Evolutionary conservation across 208 protist genomes (phyloP).

Genomic region (Phytomonas serpens): DNA sequence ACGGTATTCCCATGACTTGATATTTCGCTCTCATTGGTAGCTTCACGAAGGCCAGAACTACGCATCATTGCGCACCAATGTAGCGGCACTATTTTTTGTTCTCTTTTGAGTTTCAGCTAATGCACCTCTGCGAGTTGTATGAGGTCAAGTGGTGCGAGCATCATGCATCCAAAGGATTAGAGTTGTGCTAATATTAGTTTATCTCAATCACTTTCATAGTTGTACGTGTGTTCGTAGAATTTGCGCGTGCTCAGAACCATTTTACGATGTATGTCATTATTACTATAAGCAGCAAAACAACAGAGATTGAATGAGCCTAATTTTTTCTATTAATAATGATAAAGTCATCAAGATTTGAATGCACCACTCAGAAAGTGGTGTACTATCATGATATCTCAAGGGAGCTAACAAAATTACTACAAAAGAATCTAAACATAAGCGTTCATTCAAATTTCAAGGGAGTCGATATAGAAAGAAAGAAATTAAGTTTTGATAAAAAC

Average conservation of each 20-base stretch:
- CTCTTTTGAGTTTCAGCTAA: background rate
- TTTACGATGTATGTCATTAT: background rate
- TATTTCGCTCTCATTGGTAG: background rate
- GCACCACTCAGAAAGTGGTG: background rate
- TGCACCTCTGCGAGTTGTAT: background rate
- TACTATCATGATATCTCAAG: slow-evolving; percentile 1
- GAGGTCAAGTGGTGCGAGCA: background rate
- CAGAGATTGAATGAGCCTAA: background rate
- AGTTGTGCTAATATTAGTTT: background rate
- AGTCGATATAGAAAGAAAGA: background rate
- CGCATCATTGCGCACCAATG: background rate
- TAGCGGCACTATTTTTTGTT: background rate
- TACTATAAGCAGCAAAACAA: background rate
- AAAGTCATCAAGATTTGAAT: background rate
- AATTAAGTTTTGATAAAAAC: background rate
- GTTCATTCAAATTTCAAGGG: background rate
- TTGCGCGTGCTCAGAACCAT: background rate
- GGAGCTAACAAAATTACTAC: slow-evolving; percentile 7
- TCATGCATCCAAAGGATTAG: background rate
- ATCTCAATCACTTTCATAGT: background rate
- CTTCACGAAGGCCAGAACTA: background rate
- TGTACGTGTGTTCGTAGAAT: background rate
- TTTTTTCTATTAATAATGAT: background rate
- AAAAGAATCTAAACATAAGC: slow-evolving; percentile 5
- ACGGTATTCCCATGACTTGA: background rate